These are phyloP conservation scores for Smittium culicis DNA, from an alignment of 371 early-diverging fungal genomes.

Conservation along the genomic window DNA sequence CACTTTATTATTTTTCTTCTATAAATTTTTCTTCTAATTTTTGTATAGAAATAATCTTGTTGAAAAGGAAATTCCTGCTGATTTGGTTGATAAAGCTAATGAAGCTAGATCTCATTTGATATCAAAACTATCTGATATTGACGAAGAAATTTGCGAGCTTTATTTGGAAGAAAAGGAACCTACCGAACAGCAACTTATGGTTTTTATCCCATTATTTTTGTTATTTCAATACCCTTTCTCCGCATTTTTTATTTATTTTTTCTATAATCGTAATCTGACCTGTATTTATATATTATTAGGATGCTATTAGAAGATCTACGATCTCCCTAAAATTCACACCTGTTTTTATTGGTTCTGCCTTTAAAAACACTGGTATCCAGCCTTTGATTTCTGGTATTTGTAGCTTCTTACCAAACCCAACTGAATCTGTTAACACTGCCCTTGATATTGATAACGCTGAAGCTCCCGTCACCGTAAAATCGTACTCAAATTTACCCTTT, in stretches of 20 bases:
- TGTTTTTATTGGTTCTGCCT: conserved; percentile 77
- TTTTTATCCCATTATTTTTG: neutral
- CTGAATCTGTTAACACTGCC: conserved; percentile 58
- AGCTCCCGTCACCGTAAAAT: conserved; percentile 24
- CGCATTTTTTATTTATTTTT: too few relatives aligned
- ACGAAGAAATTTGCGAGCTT: conserved; percentile 73
- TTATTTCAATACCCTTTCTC: too few relatives aligned
- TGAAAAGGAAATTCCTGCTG: conserved; percentile 55
- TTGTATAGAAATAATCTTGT: conserved; percentile 12
- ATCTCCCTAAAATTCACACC: conserved; percentile 64
- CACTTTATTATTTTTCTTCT: too few relatives aligned
- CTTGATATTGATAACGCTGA: conserved; percentile 57
- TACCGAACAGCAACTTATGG: conserved; percentile 45
- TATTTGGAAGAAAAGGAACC: conserved; percentile 64
- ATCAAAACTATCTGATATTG: conserved; percentile 70
- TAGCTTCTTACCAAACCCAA: conserved; percentile 61
- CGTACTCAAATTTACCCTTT: conserved; percentile 56
- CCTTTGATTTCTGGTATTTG: conserved; percentile 59
- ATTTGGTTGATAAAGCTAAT: conserved; percentile 51
- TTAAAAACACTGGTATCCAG: conserved; percentile 74
- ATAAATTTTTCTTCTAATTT: too few relatives aligned
- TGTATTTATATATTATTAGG: conserved; percentile 11
- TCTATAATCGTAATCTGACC: neutral
- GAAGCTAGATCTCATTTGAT: conserved; percentile 66
- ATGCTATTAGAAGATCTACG: conserved; percentile 68